Evolutionary conservation across 2,329 filamentous ascomycete genomes (phyloP).

Genomic region (Hymenoscyphus fraxineus): DNA sequence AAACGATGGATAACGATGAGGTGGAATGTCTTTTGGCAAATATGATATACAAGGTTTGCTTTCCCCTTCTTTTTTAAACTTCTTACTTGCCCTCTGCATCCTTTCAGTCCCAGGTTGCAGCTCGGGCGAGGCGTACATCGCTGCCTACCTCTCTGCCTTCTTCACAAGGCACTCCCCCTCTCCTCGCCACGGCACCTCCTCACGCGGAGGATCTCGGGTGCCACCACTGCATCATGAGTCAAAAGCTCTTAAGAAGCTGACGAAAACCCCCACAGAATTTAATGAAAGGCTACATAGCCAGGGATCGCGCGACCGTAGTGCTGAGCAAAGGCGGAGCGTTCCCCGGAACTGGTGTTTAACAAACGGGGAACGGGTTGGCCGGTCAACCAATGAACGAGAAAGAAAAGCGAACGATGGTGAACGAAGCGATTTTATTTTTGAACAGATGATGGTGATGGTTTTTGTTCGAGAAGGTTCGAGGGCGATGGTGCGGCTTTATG

Average conservation of each 20-base stretch:
- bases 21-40: constrained; percentile 94
- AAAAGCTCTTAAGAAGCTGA: constrained; percentile 17
- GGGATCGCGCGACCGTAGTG: constrained; percentile 85
- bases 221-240: constrained; percentile 12
- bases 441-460: neutral
- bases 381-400: constrained; percentile 5
- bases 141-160: constrained; percentile 8
- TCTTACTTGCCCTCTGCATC: constrained; percentile 2
- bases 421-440: neutral
- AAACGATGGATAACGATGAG: constrained; percentile 78
- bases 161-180: constrained; percentile 16
- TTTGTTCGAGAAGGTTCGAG: constrained; percentile 2
- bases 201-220: constrained; percentile 14
- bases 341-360: constrained; percentile 74
- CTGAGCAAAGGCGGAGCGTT: constrained; percentile 92
- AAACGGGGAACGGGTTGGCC: constrained; percentile 5
- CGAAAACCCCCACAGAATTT: constrained; percentile 27
- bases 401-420: neutral
- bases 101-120: neutral
- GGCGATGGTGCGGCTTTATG: neutral
- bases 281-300: constrained; percentile 97
- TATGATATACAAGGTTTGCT: constrained; percentile 91
- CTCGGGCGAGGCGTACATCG: neutral
- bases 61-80: constrained; percentile 3
- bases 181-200: constrained; percentile 9